Base-by-base conservation (phyloP, 2,329 filamentous ascomycete species). In the Pestalotiopsis fici region DNA sequence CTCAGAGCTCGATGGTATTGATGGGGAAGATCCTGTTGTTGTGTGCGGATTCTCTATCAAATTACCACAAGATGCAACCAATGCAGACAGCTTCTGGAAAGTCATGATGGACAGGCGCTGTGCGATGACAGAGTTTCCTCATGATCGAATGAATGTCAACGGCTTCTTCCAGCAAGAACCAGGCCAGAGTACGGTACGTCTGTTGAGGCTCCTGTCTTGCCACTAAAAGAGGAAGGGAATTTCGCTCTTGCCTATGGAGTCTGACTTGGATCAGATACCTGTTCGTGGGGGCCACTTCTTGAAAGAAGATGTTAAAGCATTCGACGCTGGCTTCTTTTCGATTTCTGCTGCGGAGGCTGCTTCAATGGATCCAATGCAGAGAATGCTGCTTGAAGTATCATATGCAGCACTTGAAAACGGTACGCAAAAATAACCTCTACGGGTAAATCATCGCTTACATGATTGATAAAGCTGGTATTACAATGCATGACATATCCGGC, bases 101-200 rank as follows among this genome's bases (percentile, higher is more conserved):
- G 68, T 75, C 27, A 66, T 77, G 15, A 68, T 76, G 6, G 73
- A 72, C 15, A 73, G 74, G 35, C 72, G 74, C 55, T 74, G 73
- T 11, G 75, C 73, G 2, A 68, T 71, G 50, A 73, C 69, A 7
- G 70, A 74, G 28, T 68, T 77, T 2, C 75, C 76, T 1, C 57
- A 59, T 13, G 74, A 77, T 15, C 70, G 76, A 64, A 78, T 74
- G 69, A 74, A 77, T 21, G 69, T 71, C 28, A 71, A 76, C 15
- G 73, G 74, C 0, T 78, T 78, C 62, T 78, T 73, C 70, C 75
- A 79, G 35, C 18, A 23, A 59, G 27, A 23, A 12, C 27, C 56
- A 23, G 15, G 27, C 23, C 11, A 59, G 25, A 31, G 23, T 59
- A 18, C 15, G 31, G 27, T 59, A 43, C 27, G 23, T 59, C 23